Conservation (phyloP, 2,329 filamentous ascomycete genomes). For the Lasiodiplodia sp. region DNA sequence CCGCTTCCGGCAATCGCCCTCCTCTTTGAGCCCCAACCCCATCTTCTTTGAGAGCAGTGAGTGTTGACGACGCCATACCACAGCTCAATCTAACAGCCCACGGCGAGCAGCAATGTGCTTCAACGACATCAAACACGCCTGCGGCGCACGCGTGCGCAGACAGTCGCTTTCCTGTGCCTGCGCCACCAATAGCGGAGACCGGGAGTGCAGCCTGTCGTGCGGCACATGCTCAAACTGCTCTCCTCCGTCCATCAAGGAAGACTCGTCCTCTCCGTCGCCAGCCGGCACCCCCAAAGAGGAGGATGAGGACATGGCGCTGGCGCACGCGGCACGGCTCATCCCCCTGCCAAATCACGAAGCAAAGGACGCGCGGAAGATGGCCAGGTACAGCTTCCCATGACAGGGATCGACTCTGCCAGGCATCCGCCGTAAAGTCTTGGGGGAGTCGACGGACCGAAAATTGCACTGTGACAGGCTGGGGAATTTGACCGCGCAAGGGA, state of each 20-base stretch:
- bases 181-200: slow-evolving; percentile 23
- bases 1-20: background rate
- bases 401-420: background rate
- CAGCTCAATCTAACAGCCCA: background rate
- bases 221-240: slow-evolving; percentile 22
- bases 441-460: background rate
- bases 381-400: slow-evolving; percentile 20
- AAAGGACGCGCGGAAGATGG: slow-evolving; percentile 21
- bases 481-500: background rate
- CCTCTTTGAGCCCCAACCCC: background rate
- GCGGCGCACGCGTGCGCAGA: slow-evolving; percentile 21
- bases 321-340: background rate
- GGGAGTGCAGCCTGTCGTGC: slow-evolving; percentile 28
- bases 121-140: slow-evolving; percentile 27
- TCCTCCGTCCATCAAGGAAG: background rate
- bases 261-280: background rate
- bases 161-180: slow-evolving; percentile 28
- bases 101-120: slow-evolving; percentile 13
- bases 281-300: slow-evolving; percentile 6
- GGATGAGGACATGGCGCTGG: background rate
- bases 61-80: background rate
- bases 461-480: background rate
- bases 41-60: slow-evolving; percentile 19
- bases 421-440: background rate
- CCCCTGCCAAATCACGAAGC: background rate